phyloP scores from a whole-genome alignment of 306 rosid species.

The Lagenaria siceraria region DNA sequence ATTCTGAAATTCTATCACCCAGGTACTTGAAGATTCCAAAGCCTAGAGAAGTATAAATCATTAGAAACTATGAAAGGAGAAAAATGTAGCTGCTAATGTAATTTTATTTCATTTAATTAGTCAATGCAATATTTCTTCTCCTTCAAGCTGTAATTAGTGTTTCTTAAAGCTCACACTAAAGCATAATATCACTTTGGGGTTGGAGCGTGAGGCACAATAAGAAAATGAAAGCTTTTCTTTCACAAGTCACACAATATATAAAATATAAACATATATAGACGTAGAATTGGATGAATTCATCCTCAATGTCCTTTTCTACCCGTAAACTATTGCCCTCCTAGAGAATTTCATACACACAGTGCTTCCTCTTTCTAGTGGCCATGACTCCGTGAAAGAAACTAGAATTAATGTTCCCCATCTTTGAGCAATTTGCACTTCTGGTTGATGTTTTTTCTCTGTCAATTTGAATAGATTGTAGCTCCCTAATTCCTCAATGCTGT shows the following conservation, averaged over 20 bases:
- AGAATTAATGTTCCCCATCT: too few species aligned
- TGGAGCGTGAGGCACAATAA: neutral
- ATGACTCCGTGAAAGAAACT: too few species aligned
- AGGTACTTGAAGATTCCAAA: constrained; percentile 84
- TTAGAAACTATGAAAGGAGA: neutral
- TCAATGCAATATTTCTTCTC: neutral
- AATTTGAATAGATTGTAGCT: too few species aligned
- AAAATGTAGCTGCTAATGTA: neutral
- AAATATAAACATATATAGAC: neutral
- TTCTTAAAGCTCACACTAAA: neutral
- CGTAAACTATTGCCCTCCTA: too few species aligned
- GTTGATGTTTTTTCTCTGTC: too few species aligned
- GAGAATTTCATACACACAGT: too few species aligned
- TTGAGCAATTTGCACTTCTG: too few species aligned
- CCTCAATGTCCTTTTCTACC: too few species aligned
- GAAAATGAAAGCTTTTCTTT: neutral
- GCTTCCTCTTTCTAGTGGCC: too few species aligned
- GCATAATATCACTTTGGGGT: neutral
- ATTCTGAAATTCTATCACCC: constrained; percentile 63
- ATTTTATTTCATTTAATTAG: neutral
- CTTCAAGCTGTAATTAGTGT: neutral
- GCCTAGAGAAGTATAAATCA: constrained; percentile 30
- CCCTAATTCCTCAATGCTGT: too few species aligned
- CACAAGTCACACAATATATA: neutral
- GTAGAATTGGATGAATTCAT: neutral